Evolutionary conservation across 1,284 basidiomycete genomes (phyloP).

Genomic region (Hypsizygus ulmarius): DNA sequence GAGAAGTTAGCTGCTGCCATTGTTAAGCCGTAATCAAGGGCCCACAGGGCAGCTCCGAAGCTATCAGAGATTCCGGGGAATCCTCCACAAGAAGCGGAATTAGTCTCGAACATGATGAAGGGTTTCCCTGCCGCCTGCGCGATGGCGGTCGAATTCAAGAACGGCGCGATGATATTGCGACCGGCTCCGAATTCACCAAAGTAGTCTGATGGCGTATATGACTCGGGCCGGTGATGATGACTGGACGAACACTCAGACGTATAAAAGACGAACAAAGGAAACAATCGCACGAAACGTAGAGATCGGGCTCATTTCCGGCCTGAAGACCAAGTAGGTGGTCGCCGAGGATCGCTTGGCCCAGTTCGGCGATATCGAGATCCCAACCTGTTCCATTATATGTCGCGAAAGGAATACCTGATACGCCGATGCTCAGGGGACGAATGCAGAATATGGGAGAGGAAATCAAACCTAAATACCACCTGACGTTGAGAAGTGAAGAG

Average conservation of each 20-base stretch:
- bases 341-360: conserved; percentile 49
- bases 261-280: background rate
- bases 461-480: conserved; percentile 57
- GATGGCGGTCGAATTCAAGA: conserved; percentile 45
- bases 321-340: conserved; percentile 57
- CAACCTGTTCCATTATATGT: conserved; percentile 46
- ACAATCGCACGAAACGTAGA: conserved; percentile 41
- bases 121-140: conserved; percentile 50
- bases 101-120: conserved; percentile 77
- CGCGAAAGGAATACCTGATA: conserved; percentile 45
- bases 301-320: conserved; percentile 72
- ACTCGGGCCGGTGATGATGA: conserved; percentile 24
- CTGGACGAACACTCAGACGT: conserved; percentile 64
- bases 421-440: conserved; percentile 10
- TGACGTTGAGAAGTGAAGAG: conserved; percentile 47
- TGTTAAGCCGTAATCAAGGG: conserved; percentile 59
- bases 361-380: conserved; percentile 50
- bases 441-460: too few relatives aligned
- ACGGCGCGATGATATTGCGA: conserved; percentile 43
- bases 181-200: conserved; percentile 49
- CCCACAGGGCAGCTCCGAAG: conserved; percentile 75
- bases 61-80: conserved; percentile 73
- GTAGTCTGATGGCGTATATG: conserved; percentile 45
- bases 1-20: conserved; percentile 63
- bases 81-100: conserved; percentile 80